phyloP scores from a whole-genome alignment of 768 basidiomycete species.

The Boletales sp. region DNA sequence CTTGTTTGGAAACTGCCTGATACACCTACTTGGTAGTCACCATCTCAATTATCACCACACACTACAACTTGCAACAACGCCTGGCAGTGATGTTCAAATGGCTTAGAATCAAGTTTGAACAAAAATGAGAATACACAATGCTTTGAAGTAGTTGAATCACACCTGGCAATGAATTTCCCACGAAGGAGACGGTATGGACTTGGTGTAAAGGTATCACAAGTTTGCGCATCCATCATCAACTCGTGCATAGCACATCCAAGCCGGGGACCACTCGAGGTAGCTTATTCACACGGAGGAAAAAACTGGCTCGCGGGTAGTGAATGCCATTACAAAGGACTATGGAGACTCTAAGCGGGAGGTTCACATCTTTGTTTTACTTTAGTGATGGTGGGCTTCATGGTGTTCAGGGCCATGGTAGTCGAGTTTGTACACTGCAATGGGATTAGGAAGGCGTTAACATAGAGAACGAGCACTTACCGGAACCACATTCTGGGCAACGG shows the following conservation, averaged over 20 bases:
- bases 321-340: constrained; percentile 15
- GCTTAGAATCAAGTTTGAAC: no score
- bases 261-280: not conserved
- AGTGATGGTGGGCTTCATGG: constrained; percentile 47
- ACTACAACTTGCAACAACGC: no score
- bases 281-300: not conserved
- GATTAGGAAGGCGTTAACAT: constrained; percentile 3
- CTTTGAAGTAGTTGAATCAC: no score
- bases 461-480: constrained; percentile 50
- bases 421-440: constrained; percentile 59
- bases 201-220: no score
- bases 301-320: not conserved
- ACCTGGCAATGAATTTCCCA: no score
- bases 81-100: no score
- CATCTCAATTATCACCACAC: no score
- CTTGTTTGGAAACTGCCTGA: no score
- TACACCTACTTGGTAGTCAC: no score
- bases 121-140: no score
- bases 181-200: no score
- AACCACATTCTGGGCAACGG: constrained; percentile 93
- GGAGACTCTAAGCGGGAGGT: constrained; percentile 9
- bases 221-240: no score
- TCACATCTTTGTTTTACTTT: constrained; percentile 8
- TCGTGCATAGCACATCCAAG: not conserved
- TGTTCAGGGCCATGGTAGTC: constrained; percentile 65